Evolutionary conservation across 2,329 filamentous ascomycete species (phyloP), one percentile per base, ranked within the genome.

Genomic region (Scolecobasidium constrictum): DNA sequence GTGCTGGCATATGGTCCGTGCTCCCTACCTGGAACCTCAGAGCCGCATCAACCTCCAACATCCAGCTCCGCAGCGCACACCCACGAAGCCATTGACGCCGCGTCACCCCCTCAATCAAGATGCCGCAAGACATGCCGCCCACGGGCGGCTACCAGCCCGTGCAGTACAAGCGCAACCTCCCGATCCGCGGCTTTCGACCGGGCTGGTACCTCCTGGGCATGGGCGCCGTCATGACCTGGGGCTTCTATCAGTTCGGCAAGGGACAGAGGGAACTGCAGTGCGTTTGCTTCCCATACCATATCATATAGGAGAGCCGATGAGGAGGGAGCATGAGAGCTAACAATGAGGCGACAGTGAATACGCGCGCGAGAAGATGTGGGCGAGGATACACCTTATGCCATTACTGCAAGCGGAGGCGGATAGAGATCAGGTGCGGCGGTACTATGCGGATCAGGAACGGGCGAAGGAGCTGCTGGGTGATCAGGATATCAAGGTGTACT

Each of bases 81-180:
- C 26, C 9, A 31, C n/a, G 9, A 7, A 7, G 18, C 34, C 31
- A 42, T 42, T 26, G 33, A 35, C 26, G 9, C 15, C 33, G 16
- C 18, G 11, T 35, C 15, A 35, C 31, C 48, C n/a, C 12, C 23
- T 50, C 46, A 44, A 45, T 63, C 72, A 80, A 52, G 60, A 95
- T 96, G 90, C 81, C 84, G 72, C 88, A 96, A 76, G 92, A 98
- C 74, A 86, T 98, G 78, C 92, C 92, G 71, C 92, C 92, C 56
- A 65, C 68, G 60, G 92, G 90, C 72, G 92, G 92, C 74, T 98
- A 98, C 68, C 83, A 80, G 65, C 82, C 90, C 65, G 83, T 98
- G 52, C 92, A 98, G 70, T 98, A 95, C 75, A 94, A 94, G 79
- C 83, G 92, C 66, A 96, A 96, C 69, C 72, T 98, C 49, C 92